These are phyloP conservation scores for Naganishia antarctica DNA, from an alignment of 768 basidiomycete genomes.

Conservation along the genomic window DNA sequence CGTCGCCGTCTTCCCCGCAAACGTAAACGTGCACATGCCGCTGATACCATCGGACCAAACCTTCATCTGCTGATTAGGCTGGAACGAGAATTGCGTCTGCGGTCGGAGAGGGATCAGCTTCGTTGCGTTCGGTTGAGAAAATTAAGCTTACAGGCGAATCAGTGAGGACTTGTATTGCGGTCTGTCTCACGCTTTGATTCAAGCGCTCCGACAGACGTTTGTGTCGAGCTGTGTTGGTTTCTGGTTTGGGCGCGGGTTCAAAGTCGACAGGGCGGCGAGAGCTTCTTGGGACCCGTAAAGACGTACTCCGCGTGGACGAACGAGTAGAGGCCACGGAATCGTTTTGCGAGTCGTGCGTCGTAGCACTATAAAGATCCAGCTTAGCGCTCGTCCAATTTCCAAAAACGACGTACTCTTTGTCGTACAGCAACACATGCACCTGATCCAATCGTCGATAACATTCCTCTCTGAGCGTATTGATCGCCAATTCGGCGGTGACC, in stretches of 20 bases:
- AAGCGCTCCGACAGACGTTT: neutral
- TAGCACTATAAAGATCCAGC: no score
- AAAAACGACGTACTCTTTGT: neutral
- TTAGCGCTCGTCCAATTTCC: no score
- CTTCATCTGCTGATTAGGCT: constrained; percentile 5
- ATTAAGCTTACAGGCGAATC: constrained; percentile 2
- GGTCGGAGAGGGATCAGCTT: neutral
- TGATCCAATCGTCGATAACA: constrained; percentile 12
- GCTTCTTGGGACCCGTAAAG: no score
- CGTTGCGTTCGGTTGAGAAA: neutral
- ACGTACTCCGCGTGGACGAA: no score
- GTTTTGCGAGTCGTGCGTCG: no score
- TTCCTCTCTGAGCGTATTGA: constrained; percentile 14
- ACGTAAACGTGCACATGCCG: constrained; percentile 12
- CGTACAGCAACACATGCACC: constrained; percentile 4
- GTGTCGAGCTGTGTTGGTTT: no score
- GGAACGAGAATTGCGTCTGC: constrained; percentile 1
- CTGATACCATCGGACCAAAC: constrained; percentile 15
- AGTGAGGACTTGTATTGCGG: neutral
- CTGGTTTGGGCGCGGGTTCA: no score
- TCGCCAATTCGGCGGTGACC: constrained; percentile 11
- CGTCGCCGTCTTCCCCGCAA: constrained; percentile 12
- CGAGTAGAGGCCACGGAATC: no score
- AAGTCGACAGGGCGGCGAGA: no score
- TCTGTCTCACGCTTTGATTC: neutral